Evolutionary conservation across 257 asterid genomes (phyloP).

Genomic region (Jaltomata sinuosa): DNA sequence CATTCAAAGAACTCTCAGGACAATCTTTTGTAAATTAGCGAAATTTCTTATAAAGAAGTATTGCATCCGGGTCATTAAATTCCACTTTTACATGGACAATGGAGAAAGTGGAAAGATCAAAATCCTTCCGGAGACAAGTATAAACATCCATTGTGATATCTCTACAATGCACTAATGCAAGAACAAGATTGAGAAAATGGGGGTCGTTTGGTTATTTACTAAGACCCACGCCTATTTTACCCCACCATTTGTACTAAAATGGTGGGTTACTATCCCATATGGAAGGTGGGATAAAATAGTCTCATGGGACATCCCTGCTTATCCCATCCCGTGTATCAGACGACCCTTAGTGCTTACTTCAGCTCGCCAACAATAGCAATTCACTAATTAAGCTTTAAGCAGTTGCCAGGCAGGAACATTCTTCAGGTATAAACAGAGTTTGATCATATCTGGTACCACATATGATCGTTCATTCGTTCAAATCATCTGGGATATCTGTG

Average conservation of each 20-base stretch:
- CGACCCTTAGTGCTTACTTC: neutral
- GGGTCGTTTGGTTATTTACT: too few species aligned
- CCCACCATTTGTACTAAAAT: too few species aligned
- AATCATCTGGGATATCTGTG: neutral
- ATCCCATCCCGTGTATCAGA: too few species aligned
- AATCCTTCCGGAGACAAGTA: neutral
- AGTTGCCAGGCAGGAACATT: neutral
- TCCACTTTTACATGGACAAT: neutral
- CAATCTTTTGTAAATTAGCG: too few species aligned
- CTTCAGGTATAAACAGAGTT: neutral
- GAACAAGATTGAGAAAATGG: neutral
- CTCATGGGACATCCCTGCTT: too few species aligned
- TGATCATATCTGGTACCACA: neutral
- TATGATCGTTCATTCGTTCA: neutral
- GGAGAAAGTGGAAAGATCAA: neutral
- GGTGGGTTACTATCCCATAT: too few species aligned
- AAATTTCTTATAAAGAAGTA: neutral
- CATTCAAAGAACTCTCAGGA: too few species aligned
- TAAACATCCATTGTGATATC: too few species aligned
- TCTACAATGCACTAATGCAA: neutral
- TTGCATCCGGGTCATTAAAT: neutral
- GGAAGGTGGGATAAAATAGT: too few species aligned
- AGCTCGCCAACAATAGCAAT: neutral
- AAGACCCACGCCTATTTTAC: too few species aligned
- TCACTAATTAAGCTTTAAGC: neutral